Evolutionary conservation across 768 basidiomycete species (phyloP).

Genomic region (Zangia roseola): DNA sequence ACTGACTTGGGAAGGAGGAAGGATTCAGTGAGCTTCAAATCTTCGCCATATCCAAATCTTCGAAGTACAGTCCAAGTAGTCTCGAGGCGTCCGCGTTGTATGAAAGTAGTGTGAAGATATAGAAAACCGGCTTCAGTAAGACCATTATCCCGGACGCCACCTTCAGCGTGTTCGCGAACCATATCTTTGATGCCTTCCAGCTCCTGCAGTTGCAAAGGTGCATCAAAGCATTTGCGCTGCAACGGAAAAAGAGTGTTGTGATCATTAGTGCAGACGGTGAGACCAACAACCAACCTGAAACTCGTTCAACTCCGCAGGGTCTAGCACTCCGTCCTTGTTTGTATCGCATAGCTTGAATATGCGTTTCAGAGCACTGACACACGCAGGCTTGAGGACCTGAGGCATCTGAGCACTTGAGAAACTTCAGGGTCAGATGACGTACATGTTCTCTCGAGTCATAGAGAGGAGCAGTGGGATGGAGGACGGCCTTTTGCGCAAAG

Average conservation of each 20-base stretch:
- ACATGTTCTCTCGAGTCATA: constrained; percentile 97
- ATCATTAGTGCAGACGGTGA: not conserved
- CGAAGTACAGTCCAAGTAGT: constrained; percentile 97
- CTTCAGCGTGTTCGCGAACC: constrained; percentile 76
- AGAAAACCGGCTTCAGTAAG: constrained; percentile 93
- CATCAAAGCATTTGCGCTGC: constrained; percentile 93
- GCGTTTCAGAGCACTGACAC: constrained; percentile 79
- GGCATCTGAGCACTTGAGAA: constrained; percentile 9
- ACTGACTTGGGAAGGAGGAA: constrained; percentile 88
- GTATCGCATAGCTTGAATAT: constrained; percentile 97
- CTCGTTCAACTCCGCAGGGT: constrained; percentile 89
- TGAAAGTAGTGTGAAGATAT: constrained; percentile 94
- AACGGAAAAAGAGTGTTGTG: not conserved
- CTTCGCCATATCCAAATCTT: constrained; percentile 95
- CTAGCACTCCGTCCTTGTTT: constrained; percentile 91
- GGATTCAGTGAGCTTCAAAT: constrained; percentile 81
- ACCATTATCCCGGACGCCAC: constrained; percentile 73
- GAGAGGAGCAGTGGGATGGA: constrained; percentile 94
- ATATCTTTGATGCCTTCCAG: constrained; percentile 95
- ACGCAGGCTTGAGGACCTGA: constrained; percentile 92
- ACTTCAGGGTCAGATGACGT: constrained; percentile 29
- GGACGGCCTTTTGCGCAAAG: constrained; percentile 96
- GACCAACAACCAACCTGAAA: constrained; percentile 77
- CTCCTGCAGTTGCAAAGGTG: constrained; percentile 88
- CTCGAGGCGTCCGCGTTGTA: constrained; percentile 91